These are phyloP conservation scores for Chytriomyces sp. DNA, from an alignment of 192 early-diverging fungal genomes.

Conservation along the genomic window DNA sequence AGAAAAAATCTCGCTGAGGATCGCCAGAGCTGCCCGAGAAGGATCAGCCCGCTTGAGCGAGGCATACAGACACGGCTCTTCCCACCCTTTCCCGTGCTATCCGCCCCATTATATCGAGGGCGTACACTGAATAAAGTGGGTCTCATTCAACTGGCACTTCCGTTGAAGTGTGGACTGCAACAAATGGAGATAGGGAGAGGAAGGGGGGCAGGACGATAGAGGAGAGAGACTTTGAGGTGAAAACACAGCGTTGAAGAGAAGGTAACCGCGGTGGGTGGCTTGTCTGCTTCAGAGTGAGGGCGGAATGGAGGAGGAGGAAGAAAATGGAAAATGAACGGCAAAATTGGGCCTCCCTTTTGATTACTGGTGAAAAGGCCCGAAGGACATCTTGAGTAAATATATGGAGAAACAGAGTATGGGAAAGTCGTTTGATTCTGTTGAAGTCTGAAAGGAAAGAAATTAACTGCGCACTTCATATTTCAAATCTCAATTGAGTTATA, in stretches of 20 bases:
- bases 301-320: neutral
- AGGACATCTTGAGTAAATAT: too few species aligned
- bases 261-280: too few species aligned
- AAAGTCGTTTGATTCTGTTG: too few species aligned
- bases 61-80: neutral
- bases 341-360: too few species aligned
- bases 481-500: too few species aligned
- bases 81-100: slow-evolving; percentile 19
- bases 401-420: too few species aligned
- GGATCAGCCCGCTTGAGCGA: neutral
- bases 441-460: too few species aligned
- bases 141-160: neutral
- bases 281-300: neutral
- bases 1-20: neutral
- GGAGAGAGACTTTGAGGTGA: neutral
- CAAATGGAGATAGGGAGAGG: neutral
- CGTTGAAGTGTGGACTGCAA: neutral
- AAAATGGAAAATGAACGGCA: neutral
- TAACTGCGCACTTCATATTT: too few species aligned
- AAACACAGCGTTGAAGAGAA: neutral
- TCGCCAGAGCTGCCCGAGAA: neutral
- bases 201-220: neutral
- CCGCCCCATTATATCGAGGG: slow-evolving; percentile 16
- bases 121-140: slow-evolving; percentile 19
- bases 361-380: slow-evolving; percentile 1